Base-by-base conservation (phyloP, 192 early-diverging fungal genomes). In the Coemansia sp. region DNA sequence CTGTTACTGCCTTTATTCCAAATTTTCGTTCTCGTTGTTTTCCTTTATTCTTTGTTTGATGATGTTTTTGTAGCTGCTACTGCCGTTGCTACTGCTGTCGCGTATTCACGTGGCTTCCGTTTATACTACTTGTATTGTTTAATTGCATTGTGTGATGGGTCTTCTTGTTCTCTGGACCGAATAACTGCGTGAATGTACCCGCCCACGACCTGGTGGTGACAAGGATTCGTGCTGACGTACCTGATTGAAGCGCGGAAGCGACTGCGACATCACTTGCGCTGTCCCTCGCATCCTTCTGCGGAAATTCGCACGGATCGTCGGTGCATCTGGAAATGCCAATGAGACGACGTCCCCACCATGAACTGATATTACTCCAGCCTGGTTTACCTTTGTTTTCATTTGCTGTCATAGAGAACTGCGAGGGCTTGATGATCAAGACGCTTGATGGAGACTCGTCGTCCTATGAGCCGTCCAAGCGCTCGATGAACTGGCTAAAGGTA, bases 401-500 rank as follows among this genome's bases (percentile, higher is more conserved):
- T 42, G 84, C 86, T 61, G 87, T 90, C 47, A 84, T 88, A 61
- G 92, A 87, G 18, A 97, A 96, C 78, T 99, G 96, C 78, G 97
- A 99, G 83, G 97, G 97, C 1, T 72, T 98, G 62, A 98, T 99
- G 96, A 91, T 99, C 32, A 99, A 99, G 78, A 92, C 93, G 16
- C 84, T 97, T 62, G 93, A 97, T 66, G 90, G 91, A 36, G 78
- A 87, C 5, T 87, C 89, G 55, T 88, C 96, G 0, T 87, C 91
- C 0, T 99, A 99, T 72, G 98, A 99, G 71, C 98, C 97, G 11
- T 94, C 92, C 41, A 93, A 94, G 76, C 87, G 98, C 18, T 98
- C 96, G 13, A 84, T 95, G 51, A 99, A 99, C 79, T 99, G 98
- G 98, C 87, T 99, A 16, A 99, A 99, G 82, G 93, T 93, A 78